Evolutionary conservation across 805 yeast species (phyloP).

Genomic region (Pichia eremophila): DNA sequence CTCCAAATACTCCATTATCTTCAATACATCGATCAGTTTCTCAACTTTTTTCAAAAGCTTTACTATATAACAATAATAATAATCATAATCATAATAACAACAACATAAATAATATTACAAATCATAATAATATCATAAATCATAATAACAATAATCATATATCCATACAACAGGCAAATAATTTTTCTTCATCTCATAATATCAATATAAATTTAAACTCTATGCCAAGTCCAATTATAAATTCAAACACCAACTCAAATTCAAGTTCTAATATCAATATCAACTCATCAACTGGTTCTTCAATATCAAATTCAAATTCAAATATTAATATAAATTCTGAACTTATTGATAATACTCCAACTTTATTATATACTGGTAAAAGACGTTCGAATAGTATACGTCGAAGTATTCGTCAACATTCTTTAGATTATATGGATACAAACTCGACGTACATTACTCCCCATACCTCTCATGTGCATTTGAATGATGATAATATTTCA

Average conservation of each 20-base stretch:
- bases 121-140: too few species aligned
- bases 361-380: constrained; percentile 1
- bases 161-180: too few species aligned
- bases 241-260: neutral
- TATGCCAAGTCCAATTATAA: neutral
- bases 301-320: neutral
- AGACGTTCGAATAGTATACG: constrained; percentile 5
- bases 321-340: neutral
- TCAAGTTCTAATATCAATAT: neutral
- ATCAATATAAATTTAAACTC: neutral
- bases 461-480: neutral
- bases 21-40: neutral
- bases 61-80: neutral
- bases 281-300: neutral
- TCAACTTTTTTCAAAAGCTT: neutral
- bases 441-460: neutral
- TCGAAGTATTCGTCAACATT: constrained; percentile 1
- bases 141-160: too few species aligned
- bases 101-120: too few species aligned
- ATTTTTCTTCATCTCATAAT: too few species aligned
- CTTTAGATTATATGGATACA: constrained; percentile 4
- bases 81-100: too few species aligned
- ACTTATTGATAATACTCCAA: neutral
- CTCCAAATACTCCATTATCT: neutral
- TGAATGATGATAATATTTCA: neutral